A percentile compares a stretch with the other conserved stretches of the same genome.
Evolutionary conservation across 2,329 filamentous ascomycete genomes (phyloP).

Genomic region (Pezicula radicicola): DNA sequence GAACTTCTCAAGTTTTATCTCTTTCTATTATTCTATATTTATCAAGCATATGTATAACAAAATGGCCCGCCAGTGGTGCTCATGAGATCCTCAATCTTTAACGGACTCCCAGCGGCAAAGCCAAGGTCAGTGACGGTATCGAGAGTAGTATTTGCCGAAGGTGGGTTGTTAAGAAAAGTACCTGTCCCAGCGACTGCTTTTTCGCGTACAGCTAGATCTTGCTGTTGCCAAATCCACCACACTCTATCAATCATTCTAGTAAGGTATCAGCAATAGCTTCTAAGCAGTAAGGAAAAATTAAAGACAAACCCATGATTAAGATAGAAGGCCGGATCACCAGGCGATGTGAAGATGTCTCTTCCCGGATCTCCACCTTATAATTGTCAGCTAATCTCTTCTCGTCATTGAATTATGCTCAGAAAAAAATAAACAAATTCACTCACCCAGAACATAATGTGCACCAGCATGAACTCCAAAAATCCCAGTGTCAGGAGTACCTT

Average conservation of each 20-base stretch:
- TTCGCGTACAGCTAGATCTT: constrained; percentile 32
- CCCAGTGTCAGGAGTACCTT: no score
- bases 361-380: background rate
- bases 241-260: constrained; percentile 39
- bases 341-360: constrained; percentile 39
- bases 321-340: constrained; percentile 43
- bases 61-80: constrained; percentile 39
- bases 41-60: constrained; percentile 39
- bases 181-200: constrained; percentile 34
- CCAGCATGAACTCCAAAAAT: no score
- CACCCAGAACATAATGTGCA: background rate
- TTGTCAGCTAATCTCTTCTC: background rate
- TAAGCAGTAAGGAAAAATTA: no score
- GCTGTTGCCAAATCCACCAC: constrained; percentile 47
- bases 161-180: constrained; percentile 37
- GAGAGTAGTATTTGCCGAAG: constrained; percentile 38
- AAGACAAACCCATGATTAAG: constrained; percentile 34
- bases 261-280: no score
- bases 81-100: constrained; percentile 34
- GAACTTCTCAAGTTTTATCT: no score
- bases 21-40: no score
- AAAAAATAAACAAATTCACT: constrained; percentile 15
- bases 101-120: constrained; percentile 13
- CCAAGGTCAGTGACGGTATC: constrained; percentile 32
- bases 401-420: background rate